Percentiles rank a stretch among this genome's conserved stretches.
phyloP scores from a whole-genome alignment of 2,329 filamentous ascomycete genomes.

The Alternaria sp. region DNA sequence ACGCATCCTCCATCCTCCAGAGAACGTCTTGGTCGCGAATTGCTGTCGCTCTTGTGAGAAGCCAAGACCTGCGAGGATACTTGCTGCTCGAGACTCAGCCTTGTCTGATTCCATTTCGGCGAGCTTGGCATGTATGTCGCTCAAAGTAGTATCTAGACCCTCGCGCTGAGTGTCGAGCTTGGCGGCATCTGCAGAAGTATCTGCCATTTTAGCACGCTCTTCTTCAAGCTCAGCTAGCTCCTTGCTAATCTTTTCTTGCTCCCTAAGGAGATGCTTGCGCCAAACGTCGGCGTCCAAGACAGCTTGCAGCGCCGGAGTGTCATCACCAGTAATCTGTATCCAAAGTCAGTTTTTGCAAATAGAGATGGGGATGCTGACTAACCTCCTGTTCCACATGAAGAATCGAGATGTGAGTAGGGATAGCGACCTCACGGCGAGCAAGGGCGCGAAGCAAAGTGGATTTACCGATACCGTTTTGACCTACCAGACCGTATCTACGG shows the following conservation, averaged over 20 bases:
- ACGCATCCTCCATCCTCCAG: conserved; percentile 99
- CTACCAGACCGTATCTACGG: conserved; percentile 93
- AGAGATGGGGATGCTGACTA: conserved; percentile 32
- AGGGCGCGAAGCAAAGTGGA: conserved; percentile 90
- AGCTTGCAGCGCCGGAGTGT: conserved; percentile 92
- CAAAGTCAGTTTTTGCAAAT: conserved; percentile 14
- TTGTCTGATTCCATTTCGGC: conserved; percentile 99
- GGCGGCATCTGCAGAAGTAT: conserved; percentile 88
- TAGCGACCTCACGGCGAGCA: conserved; percentile 89
- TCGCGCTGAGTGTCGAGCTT: conserved; percentile 87
- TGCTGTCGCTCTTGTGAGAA: conserved; percentile 95
- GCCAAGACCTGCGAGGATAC: conserved; percentile 93
- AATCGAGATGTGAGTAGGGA: conserved; percentile 98
- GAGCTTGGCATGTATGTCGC: conserved; percentile 89
- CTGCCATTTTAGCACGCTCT: conserved; percentile 80
- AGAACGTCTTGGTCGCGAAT: conserved; percentile 95
- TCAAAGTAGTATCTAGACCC: conserved; percentile 86
- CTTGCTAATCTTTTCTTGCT: conserved; percentile 85
- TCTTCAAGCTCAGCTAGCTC: conserved; percentile 79
- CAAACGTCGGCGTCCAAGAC: conserved; percentile 98
- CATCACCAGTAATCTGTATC: conserved; percentile 84
- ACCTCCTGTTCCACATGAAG: conserved; percentile 98
- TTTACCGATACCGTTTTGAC: conserved; percentile 95
- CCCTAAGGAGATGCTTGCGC: conserved; percentile 91
- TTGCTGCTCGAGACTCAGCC: conserved; percentile 92